These are phyloP conservation scores for Flaveria ramosissima DNA, from an alignment of 129 eudicot species.

Conservation along the genomic window DNA sequence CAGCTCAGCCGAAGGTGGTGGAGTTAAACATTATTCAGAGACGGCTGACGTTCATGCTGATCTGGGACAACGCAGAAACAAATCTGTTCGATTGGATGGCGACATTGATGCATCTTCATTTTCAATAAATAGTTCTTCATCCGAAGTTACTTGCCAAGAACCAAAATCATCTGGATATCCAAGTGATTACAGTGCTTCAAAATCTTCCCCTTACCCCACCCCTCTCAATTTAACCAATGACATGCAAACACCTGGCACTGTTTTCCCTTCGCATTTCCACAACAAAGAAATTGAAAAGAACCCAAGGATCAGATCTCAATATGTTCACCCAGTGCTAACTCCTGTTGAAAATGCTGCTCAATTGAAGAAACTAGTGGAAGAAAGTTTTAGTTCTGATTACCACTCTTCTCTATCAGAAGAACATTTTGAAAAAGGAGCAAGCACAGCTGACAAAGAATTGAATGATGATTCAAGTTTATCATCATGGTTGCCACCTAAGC, in stretches of 20 bases:
- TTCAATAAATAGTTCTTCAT: conserved; percentile 45
- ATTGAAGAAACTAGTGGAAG: conserved; percentile 42
- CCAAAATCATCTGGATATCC: conserved; percentile 35
- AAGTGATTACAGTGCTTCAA: conserved; percentile 40
- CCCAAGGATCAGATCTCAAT: conserved; percentile 70
- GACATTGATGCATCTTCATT: conserved; percentile 43
- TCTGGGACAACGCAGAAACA: conserved; percentile 40
- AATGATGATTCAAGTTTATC: conserved; percentile 61
- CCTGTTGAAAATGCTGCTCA: conserved; percentile 52
- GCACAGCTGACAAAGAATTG: conserved; percentile 35
- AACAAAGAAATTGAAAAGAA: conserved; percentile 43
- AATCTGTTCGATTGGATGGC: conserved; percentile 53
- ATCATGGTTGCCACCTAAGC: conserved; percentile 63
- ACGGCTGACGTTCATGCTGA: conserved; percentile 7
- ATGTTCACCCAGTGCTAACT: conserved; percentile 52
- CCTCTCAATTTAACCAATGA: conserved; percentile 63
- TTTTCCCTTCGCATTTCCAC: conserved; percentile 50
- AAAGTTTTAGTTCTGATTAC: conserved; percentile 31
- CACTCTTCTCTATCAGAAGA: conserved; percentile 35
- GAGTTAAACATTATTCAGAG: conserved; percentile 13
- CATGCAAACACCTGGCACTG: conserved; percentile 94
- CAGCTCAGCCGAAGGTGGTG: conserved; percentile 34
- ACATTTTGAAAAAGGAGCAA: conserved; percentile 26
- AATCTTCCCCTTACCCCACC: conserved; percentile 77
- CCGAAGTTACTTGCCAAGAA: conserved; percentile 41